Percentiles rank a stretch among this genome's conserved stretches.
Evolutionary conservation across 257 asterid species (phyloP).

Genomic region (Lithospermum erythrorhizon): DNA sequence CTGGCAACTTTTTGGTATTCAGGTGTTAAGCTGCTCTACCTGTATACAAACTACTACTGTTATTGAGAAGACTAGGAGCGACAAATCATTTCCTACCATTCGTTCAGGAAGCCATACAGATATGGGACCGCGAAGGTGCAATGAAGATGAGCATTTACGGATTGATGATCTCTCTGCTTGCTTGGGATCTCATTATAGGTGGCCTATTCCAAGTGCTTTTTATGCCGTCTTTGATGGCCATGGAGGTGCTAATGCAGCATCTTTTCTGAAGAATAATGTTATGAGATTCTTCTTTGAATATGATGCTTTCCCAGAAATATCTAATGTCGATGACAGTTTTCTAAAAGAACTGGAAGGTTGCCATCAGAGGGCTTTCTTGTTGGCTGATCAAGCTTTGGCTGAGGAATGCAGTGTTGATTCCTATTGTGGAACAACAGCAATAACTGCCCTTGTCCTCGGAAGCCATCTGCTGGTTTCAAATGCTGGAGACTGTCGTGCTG

Average conservation of each 20-base stretch:
- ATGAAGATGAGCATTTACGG: constrained; percentile 74
- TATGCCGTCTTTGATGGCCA: constrained; percentile 95
- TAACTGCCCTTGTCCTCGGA: constrained; percentile 74
- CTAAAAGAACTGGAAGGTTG: constrained; percentile 43
- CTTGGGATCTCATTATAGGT: constrained; percentile 43
- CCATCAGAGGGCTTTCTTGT: constrained; percentile 49
- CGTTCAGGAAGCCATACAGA: constrained; percentile 88
- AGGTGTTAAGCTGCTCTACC: constrained; percentile 75
- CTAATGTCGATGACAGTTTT: constrained; percentile 46
- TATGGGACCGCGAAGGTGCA: constrained; percentile 64
- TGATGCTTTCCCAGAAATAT: constrained; percentile 45
- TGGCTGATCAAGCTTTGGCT: constrained; percentile 70
- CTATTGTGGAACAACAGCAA: constrained; percentile 85
- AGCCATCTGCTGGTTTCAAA: constrained; percentile 65
- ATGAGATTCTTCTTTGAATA: constrained; percentile 62
- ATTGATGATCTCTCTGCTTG: constrained; percentile 60
- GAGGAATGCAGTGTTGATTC: constrained; percentile 46
- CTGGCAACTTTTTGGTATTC: constrained; percentile 10
- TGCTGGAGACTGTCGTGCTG: constrained; percentile 96
- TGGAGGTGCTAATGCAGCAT: constrained; percentile 81
- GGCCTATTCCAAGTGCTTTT: constrained; percentile 67
- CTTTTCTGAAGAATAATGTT: constrained; percentile 57
- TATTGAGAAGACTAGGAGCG: constrained; percentile 22
- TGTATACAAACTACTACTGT: constrained; percentile 29
- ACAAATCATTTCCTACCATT: constrained; percentile 34